Evolutionary conservation across 495 filamentous ascomycete species (phyloP).

Genomic region (Letharia columbiana): DNA sequence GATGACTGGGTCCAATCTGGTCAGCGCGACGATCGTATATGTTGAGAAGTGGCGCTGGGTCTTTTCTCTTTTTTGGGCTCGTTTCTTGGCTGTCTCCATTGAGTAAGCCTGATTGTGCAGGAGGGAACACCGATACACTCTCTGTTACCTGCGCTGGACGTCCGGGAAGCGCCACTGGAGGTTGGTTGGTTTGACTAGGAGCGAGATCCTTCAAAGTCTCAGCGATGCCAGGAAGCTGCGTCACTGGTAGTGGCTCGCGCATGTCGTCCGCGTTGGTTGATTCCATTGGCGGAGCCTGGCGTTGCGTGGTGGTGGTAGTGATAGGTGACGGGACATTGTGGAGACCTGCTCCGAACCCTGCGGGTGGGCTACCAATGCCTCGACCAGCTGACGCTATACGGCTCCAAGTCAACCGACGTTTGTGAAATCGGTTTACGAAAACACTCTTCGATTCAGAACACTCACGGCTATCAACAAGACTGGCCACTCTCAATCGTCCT

Average conservation of each 20-base stretch:
- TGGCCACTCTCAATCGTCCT: slow-evolving; percentile 1
- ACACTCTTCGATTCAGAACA: neutral
- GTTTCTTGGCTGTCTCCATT: neutral
- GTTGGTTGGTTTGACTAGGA: neutral
- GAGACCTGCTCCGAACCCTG: neutral
- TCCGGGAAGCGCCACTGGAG: neutral
- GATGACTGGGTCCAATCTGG: slow-evolving; percentile 19
- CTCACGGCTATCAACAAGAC: slow-evolving; percentile 1
- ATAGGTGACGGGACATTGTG: neutral
- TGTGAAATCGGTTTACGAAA: neutral
- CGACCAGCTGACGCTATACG: neutral
- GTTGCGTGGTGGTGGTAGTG: neutral
- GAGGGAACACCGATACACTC: neutral
- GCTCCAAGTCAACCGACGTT: neutral
- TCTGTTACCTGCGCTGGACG: neutral
- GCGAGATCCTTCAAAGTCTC: slow-evolving; percentile 6
- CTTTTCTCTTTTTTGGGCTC: neutral
- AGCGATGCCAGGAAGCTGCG: slow-evolving; percentile 2
- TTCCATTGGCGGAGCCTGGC: neutral
- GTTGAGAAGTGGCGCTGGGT: neutral
- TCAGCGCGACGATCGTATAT: slow-evolving; percentile 18
- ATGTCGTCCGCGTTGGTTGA: neutral
- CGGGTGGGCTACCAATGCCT: neutral
- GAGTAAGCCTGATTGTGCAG: neutral
- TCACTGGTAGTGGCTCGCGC: neutral